A percentile compares a stretch with the other conserved stretches of the same genome.
phyloP scores from a whole-genome alignment of 345 rosid species.

The Euphorbia tirucalli region DNA sequence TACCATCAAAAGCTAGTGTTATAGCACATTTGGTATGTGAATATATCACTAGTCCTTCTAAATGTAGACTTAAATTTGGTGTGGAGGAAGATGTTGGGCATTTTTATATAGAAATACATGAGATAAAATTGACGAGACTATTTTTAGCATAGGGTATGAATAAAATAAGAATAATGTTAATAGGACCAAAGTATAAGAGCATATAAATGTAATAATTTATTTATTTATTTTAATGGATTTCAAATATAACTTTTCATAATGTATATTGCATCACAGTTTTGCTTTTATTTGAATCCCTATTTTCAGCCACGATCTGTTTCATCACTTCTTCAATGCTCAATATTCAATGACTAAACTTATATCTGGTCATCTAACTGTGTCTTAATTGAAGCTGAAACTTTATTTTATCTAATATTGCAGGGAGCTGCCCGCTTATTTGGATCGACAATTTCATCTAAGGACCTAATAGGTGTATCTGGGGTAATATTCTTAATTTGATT shows the following conservation, averaged over 20 bases:
- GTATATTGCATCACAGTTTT: not conserved
- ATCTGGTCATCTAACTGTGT: constrained; percentile 1
- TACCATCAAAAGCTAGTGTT: not conserved
- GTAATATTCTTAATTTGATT: constrained; percentile 31
- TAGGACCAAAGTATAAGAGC: not conserved
- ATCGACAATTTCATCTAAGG: constrained; percentile 75
- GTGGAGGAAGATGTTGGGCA: not conserved
- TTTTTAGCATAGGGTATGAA: not conserved
- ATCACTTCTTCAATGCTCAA: not conserved
- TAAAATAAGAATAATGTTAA: not conserved
- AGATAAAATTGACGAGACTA: not conserved
- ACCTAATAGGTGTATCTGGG: constrained; percentile 79
- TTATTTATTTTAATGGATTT: not conserved
- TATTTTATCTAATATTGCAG: constrained; percentile 42
- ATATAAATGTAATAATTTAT: not conserved
- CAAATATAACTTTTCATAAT: not conserved
- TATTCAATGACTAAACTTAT: not conserved
- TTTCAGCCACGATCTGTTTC: not conserved
- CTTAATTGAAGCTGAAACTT: not conserved
- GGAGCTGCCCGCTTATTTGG: constrained; percentile 95
- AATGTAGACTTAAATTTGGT: not conserved
- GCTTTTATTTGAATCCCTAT: not conserved
- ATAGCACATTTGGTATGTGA: not conserved
- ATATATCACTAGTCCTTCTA: not conserved
- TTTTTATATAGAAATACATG: not conserved